Percentiles rank a stretch among this genome's conserved stretches.
These are phyloP conservation scores for Edaphochlamys debaryana DNA, from an alignment of 139 green algal genomes.

Conservation along the genomic window DNA sequence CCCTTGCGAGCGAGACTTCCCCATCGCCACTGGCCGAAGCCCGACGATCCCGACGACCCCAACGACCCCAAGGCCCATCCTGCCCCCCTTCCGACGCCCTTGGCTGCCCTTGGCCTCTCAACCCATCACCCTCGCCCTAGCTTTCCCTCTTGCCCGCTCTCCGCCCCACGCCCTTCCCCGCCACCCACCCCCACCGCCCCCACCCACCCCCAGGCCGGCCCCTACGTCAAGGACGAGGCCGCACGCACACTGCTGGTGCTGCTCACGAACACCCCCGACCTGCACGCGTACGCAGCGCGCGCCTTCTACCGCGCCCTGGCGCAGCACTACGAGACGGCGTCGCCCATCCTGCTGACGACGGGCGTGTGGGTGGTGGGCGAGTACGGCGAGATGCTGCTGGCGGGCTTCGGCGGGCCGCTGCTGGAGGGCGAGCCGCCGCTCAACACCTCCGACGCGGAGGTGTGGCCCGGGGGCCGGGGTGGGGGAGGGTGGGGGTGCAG, in stretches of 20 bases:
- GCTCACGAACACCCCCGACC: conserved; percentile 88
- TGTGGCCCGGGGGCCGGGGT: too few species aligned
- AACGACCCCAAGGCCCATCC: too few species aligned
- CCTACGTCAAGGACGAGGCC: conserved; percentile 88
- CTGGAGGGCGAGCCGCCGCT: conserved; percentile 76
- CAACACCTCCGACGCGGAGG: conserved; percentile 58
- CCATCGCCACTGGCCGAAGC: too few species aligned
- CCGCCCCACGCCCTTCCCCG: too few species aligned
- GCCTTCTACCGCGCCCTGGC: conserved; percentile 46
- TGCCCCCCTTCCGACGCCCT: too few species aligned
- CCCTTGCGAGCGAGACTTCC: too few species aligned
- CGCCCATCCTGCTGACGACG: conserved; percentile 65
- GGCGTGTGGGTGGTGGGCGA: conserved; percentile 90
- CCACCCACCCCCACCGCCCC: too few species aligned
- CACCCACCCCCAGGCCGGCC: conserved; percentile 64
- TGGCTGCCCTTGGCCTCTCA: too few species aligned
- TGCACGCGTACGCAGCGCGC: conserved; percentile 85
- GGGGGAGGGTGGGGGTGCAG: conserved; percentile 66
- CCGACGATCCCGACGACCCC: too few species aligned
- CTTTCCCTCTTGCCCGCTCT: too few species aligned
- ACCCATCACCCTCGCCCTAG: too few species aligned
- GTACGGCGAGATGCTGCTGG: conserved; percentile 91
- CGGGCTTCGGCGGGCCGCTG: conserved; percentile 50
- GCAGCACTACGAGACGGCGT: conserved; percentile 33
- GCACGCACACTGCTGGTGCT: conserved; percentile 83